phyloP scores from a whole-genome alignment of 768 basidiomycete genomes.

The Boletus rubescentipes region DNA sequence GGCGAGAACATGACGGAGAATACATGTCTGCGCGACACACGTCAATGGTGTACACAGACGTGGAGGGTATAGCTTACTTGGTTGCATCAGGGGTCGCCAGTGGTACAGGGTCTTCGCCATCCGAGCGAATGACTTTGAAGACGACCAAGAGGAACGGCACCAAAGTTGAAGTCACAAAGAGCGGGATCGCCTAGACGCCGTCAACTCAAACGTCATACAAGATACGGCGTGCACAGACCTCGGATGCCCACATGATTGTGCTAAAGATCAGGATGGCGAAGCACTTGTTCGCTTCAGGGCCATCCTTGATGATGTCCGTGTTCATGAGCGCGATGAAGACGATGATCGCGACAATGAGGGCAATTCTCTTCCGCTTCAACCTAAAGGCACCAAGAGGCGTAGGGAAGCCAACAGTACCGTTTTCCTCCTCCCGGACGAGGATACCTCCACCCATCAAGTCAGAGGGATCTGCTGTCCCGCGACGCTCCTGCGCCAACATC shows the following conservation, averaged over 20 bases:
- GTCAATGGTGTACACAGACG: neutral
- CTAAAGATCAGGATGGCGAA: conserved; percentile 88
- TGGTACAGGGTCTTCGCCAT: conserved; percentile 46
- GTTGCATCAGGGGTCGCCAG: conserved; percentile 71
- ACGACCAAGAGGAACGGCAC: conserved; percentile 87
- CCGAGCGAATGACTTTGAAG: conserved; percentile 68
- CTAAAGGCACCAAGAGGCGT: conserved; percentile 69
- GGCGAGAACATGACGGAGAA: conserved; percentile 97
- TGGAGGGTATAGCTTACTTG: conserved; percentile 52
- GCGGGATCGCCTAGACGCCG: conserved; percentile 77
- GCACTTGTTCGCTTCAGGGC: conserved; percentile 79
- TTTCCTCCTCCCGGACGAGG: conserved; percentile 43
- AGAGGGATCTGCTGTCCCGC: conserved; percentile 43
- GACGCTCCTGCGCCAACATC: conserved; percentile 84
- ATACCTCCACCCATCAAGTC: conserved; percentile 44
- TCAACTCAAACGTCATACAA: neutral
- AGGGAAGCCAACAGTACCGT: conserved; percentile 40
- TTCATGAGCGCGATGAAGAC: conserved; percentile 65
- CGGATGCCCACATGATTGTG: conserved; percentile 94
- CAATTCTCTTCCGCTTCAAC: conserved; percentile 63
- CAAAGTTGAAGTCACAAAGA: conserved; percentile 93
- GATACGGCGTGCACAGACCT: conserved; percentile 49
- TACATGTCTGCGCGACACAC: conserved; percentile 56
- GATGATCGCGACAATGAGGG: conserved; percentile 52
- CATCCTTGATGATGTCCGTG: conserved; percentile 51